Conservation (phyloP, 2,329 filamentous ascomycete genomes). For the Capronia coronata region DNA sequence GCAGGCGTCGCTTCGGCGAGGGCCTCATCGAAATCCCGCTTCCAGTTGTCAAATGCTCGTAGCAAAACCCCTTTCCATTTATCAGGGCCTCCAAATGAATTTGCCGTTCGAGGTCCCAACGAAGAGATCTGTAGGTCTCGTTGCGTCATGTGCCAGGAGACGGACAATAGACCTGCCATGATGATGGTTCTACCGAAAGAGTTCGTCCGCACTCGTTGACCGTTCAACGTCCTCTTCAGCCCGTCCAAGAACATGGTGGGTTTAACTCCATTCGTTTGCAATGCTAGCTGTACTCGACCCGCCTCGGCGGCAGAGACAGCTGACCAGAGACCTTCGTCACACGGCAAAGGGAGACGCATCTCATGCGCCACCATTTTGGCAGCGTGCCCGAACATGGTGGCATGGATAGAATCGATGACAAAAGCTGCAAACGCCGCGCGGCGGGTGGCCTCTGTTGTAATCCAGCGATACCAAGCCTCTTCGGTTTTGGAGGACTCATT, state of each 20-base stretch:
- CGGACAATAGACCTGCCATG: conserved; percentile 87
- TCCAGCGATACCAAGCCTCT: conserved; percentile 95
- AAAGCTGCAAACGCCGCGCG: conserved; percentile 90
- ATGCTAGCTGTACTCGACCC: conserved; percentile 69
- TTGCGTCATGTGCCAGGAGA: conserved; percentile 97
- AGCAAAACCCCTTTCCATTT: conserved; percentile 85
- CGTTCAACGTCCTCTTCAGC: conserved; percentile 79
- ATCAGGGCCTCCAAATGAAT: conserved; percentile 76
- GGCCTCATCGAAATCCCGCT: conserved; percentile 79
- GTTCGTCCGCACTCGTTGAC: conserved; percentile 81
- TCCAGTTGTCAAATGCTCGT: conserved; percentile 89
- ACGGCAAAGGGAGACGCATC: conserved; percentile 82
- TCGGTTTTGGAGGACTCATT: conserved; percentile 61
- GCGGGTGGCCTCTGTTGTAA: conserved; percentile 83
- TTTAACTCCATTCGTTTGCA: conserved; percentile 75
- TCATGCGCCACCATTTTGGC: conserved; percentile 97
- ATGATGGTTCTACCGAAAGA: conserved; percentile 87
- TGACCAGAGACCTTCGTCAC: conserved; percentile 87
- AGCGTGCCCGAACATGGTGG: conserved; percentile 96
- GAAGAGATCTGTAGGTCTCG: conserved; percentile 87
- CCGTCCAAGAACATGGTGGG: conserved; percentile 84
- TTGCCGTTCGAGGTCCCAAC: conserved; percentile 60
- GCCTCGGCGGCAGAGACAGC: conserved; percentile 84
- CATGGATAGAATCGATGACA: conserved; percentile 89
- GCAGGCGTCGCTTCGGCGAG: conserved; percentile 51